These are phyloP conservation scores for Rosa chinensis DNA, from an alignment of 306 rosid genomes.

Conservation along the genomic window DNA sequence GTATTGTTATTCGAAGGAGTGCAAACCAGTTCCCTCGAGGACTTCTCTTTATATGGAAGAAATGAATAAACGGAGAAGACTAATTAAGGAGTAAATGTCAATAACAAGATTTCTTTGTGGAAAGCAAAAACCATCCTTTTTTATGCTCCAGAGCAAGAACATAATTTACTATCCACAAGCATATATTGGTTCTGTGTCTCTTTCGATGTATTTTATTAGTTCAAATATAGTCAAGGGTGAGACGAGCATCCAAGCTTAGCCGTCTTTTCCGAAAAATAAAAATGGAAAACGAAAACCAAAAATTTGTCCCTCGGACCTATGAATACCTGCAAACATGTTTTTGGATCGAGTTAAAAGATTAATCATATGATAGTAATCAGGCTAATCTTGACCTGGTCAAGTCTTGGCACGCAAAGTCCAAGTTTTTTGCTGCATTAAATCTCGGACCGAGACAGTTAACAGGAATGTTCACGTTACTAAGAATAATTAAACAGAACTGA, in stretches of 20 bases:
- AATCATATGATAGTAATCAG: not conserved
- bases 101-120: not conserved
- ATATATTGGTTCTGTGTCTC: no score
- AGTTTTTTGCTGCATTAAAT: not conserved
- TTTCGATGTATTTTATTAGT: no score
- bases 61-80: not conserved
- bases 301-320: not conserved
- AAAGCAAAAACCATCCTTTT: not conserved
- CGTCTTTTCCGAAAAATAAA: no score
- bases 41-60: not conserved
- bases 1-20: not conserved
- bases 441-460: not conserved
- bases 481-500: not conserved
- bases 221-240: no score
- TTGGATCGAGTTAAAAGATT: not conserved
- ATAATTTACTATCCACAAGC: no score
- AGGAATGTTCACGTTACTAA: conserved; percentile 2
- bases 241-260: no score
- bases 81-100: not conserved
- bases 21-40: not conserved
- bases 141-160: no score
- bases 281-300: not conserved
- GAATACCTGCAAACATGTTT: not conserved
- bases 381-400: not conserved
- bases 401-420: not conserved